Percentiles rank a stretch among this genome's conserved stretches.
phyloP scores from a whole-genome alignment of 352 stramenopile genomes.

The Pythium volutum region DNA sequence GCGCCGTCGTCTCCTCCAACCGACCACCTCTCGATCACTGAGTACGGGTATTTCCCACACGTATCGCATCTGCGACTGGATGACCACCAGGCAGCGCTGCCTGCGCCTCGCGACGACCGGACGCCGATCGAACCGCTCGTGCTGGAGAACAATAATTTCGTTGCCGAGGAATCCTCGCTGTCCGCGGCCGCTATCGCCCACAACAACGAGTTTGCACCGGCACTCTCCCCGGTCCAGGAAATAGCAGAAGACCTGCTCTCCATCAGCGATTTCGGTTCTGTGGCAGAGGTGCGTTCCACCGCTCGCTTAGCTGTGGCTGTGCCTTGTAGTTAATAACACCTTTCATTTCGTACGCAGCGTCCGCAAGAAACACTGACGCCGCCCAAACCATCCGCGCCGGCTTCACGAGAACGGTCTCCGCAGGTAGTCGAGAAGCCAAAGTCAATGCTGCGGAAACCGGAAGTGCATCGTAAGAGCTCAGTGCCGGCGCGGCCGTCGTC shows the following conservation, averaged over 20 bases:
- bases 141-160: conserved; percentile 13
- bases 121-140: conserved; percentile 1
- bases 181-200: background rate
- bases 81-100: background rate
- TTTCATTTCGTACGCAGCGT: background rate
- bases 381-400: background rate
- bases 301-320: background rate
- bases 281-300: conserved; percentile 8
- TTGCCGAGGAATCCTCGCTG: background rate
- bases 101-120: background rate
- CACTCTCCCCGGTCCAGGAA: conserved; percentile 22
- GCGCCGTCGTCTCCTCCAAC: conserved; percentile 12
- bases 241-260: conserved; percentile 18
- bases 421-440: conserved; percentile 3
- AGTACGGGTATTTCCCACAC: background rate
- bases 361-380: conserved; percentile 16
- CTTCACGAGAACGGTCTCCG: background rate
- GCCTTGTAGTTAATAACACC: background rate
- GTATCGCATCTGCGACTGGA: conserved; percentile 11
- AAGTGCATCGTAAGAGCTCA: conserved; percentile 16
- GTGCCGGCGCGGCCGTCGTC: conserved; percentile 4
- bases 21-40: background rate
- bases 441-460: conserved; percentile 19
- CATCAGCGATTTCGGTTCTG: conserved; percentile 14
- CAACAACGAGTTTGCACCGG: conserved; percentile 3